These are phyloP conservation scores for Anisogramma anomala DNA, from an alignment of 2,329 filamentous ascomycete genomes.

Conservation along the genomic window DNA sequence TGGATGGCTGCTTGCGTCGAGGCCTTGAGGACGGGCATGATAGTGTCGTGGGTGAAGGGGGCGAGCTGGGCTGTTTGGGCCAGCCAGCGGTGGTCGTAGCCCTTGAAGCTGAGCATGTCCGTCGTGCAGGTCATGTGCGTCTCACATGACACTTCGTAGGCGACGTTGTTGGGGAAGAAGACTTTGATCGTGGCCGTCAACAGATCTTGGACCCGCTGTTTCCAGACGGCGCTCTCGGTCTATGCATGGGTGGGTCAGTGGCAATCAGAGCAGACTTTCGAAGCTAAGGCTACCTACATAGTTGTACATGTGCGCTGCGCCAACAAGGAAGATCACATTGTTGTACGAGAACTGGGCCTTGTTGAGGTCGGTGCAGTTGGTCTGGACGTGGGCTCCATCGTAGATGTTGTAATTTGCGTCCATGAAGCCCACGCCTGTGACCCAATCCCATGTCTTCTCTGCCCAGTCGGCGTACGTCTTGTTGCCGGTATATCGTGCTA, in stretches of 20 bases:
- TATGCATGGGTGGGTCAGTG: no score
- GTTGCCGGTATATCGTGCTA: constrained; percentile 65
- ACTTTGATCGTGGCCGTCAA: constrained; percentile 20
- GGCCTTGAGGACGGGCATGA: constrained; percentile 8
- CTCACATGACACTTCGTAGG: constrained; percentile 14
- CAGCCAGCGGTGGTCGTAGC: constrained; percentile 14
- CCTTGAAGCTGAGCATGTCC: constrained; percentile 15
- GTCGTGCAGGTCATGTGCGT: constrained; percentile 14
- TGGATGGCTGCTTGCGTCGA: constrained; percentile 12
- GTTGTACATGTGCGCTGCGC: constrained; percentile 26
- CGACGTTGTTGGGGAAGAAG: constrained; percentile 22
- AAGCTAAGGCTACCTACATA: constrained; percentile 28
- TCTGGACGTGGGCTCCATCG: constrained; percentile 46
- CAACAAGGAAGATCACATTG: constrained; percentile 78
- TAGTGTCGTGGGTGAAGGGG: constrained; percentile 12
- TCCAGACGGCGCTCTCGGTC: constrained; percentile 12
- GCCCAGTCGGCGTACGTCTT: constrained; percentile 69
- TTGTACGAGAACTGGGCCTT: constrained; percentile 47
- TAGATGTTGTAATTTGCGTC: constrained; percentile 48
- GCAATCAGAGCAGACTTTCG: no score
- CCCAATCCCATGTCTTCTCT: constrained; percentile 61
- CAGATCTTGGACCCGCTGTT: constrained; percentile 11
- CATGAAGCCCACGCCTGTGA: constrained; percentile 44
- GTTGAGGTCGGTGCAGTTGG: constrained; percentile 43
- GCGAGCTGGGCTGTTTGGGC: constrained; percentile 13